A percentile compares a stretch with the other conserved stretches of the same genome.
Conservation (phyloP, 768 basidiomycete species). For the Lentinula boryana region DNA sequence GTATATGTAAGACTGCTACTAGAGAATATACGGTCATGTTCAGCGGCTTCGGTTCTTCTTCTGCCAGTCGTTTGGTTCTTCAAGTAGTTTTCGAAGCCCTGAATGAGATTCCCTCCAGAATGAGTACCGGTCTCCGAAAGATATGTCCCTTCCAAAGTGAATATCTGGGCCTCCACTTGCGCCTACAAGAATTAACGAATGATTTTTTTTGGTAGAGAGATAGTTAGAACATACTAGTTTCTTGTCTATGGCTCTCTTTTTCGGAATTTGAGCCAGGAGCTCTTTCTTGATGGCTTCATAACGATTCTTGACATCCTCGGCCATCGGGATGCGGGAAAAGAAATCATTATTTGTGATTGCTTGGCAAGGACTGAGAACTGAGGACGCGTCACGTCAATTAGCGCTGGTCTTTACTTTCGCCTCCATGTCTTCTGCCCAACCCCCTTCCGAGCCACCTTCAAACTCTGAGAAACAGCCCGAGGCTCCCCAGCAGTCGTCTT, state of each 20-base stretch:
- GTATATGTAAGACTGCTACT: constrained; percentile 72
- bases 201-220: not conserved
- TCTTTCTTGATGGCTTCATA: constrained; percentile 76
- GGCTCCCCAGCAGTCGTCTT: constrained; percentile 22
- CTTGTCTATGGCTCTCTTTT: constrained; percentile 71
- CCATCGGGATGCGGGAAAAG: constrained; percentile 21
- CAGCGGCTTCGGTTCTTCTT: constrained; percentile 70
- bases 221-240: constrained; percentile 50
- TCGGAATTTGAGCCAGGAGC: constrained; percentile 64
- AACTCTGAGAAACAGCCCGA: constrained; percentile 53
- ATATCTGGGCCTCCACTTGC: constrained; percentile 72
- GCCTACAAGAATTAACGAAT: constrained; percentile 39
- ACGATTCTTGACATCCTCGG: constrained; percentile 60
- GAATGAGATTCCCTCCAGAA: constrained; percentile 82
- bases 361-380: constrained; percentile 8
- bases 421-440: constrained; percentile 55
- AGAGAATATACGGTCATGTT: constrained; percentile 77
- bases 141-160: constrained; percentile 70
- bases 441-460: constrained; percentile 40
- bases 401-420: constrained; percentile 4
- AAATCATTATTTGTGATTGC: constrained; percentile 19
- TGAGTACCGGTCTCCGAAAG: constrained; percentile 71
- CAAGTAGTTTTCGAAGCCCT: constrained; percentile 82
- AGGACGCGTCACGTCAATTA: constrained; percentile 10
- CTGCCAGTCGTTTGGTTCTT: constrained; percentile 67